Percentiles rank a stretch among this genome's conserved stretches.
Conservation (phyloP, 148 eudicot species). For the Tetragonia tetragonoides region DNA sequence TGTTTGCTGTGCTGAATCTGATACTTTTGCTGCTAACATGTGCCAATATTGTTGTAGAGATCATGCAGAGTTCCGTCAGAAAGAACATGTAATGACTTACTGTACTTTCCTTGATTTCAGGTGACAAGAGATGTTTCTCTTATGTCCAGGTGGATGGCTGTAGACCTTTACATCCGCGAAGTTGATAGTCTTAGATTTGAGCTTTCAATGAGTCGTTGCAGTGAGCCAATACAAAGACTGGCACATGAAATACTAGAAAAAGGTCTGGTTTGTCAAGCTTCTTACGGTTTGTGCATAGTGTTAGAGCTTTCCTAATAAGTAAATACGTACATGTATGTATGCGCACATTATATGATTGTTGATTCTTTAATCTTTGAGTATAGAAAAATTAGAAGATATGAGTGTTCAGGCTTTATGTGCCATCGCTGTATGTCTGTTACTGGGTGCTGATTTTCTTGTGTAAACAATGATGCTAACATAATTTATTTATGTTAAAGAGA, state of each 20-base stretch:
- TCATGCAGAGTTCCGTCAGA: neutral
- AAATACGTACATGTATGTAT: neutral
- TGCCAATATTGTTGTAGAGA: neutral
- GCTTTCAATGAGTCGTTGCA: constrained; percentile 81
- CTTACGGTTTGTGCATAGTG: neutral
- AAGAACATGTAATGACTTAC: constrained; percentile 5
- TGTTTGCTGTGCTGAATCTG: neutral
- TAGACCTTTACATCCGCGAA: constrained; percentile 85
- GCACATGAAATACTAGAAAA: constrained; percentile 61
- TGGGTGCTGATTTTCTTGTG: neutral
- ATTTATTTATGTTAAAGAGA: neutral
- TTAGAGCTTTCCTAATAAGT: neutral
- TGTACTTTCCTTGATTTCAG: constrained; percentile 38
- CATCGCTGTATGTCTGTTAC: neutral
- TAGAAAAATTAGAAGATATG: neutral
- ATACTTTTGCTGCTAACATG: neutral
- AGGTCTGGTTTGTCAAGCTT: constrained; percentile 39
- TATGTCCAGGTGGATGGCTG: constrained; percentile 93
- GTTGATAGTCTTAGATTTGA: constrained; percentile 90
- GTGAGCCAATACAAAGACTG: constrained; percentile 42
- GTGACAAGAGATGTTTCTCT: constrained; percentile 86
- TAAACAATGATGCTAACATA: neutral
- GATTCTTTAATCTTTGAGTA: neutral
- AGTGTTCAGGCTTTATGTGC: neutral
- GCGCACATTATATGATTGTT: neutral